Conservation (phyloP, 441 rosid genomes). For the Euphorbia schlechtendalii region DNA sequence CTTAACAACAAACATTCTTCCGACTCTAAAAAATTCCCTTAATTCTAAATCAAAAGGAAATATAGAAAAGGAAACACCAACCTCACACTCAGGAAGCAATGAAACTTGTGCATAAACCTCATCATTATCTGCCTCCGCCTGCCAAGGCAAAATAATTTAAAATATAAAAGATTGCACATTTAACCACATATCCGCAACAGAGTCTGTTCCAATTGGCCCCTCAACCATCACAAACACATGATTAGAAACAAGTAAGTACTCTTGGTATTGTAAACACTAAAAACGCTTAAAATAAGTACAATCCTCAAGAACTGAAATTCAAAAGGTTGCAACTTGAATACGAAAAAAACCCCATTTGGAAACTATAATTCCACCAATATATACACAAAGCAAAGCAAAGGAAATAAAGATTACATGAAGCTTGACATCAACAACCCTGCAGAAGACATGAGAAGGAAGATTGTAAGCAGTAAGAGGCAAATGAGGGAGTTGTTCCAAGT, state of each 20-base stretch:
- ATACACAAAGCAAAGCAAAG: too few species aligned
- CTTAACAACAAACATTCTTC: not conserved
- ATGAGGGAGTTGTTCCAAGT: slow-evolving; percentile 75
- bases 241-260: not conserved
- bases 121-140: slow-evolving; percentile 90
- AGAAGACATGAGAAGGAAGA: slow-evolving; percentile 75
- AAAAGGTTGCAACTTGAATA: too few species aligned
- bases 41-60: slow-evolving; percentile 3
- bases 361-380: not conserved
- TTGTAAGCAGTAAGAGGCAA: slow-evolving; percentile 43
- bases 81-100: slow-evolving; percentile 78
- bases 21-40: not conserved
- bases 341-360: not conserved
- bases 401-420: slow-evolving; percentile 73
- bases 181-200: slow-evolving; percentile 11
- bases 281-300: not conserved
- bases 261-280: not conserved
- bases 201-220: slow-evolving; percentile 1
- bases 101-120: slow-evolving; percentile 92
- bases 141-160: slow-evolving; percentile 13
- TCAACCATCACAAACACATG: not conserved
- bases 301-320: slow-evolving; percentile 8
- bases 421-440: slow-evolving; percentile 91
- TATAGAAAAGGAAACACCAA: too few species aligned
- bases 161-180: slow-evolving; percentile 6